phyloP scores from a whole-genome alignment of 108 stramenopile species.

The Nitzschia sp. region DNA sequence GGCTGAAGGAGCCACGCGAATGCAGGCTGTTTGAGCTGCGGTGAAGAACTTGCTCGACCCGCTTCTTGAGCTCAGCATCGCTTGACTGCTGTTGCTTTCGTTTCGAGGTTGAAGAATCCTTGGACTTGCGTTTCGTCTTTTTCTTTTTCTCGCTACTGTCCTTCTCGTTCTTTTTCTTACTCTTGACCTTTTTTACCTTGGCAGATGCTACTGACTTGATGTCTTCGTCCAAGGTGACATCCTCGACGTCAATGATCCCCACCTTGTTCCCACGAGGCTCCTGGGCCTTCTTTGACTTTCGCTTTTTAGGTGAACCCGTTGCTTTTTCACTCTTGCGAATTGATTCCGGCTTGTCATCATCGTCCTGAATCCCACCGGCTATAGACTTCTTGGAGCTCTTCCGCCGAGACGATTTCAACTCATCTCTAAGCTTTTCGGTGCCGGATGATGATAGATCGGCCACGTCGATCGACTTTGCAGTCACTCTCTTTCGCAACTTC shows the following conservation, averaged over 20 bases:
- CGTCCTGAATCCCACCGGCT: no score
- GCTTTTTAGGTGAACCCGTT: neutral
- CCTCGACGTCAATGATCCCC: neutral
- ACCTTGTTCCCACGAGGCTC: neutral
- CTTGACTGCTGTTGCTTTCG: neutral
- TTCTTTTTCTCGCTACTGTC: neutral
- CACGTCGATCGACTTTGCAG: neutral
- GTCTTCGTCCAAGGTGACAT: no score
- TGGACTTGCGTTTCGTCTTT: neutral
- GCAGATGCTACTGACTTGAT: no score
- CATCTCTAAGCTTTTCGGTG: neutral
- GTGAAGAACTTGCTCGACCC: neutral
- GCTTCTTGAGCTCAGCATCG: neutral
- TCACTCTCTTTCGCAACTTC: neutral
- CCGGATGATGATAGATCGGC: neutral
- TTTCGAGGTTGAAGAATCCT: neutral
- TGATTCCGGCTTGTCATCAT: no score
- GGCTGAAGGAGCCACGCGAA: neutral
- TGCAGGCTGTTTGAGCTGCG: neutral
- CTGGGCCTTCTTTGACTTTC: neutral
- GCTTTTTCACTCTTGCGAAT: no score
- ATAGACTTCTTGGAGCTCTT: neutral
- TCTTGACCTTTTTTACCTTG: neutral
- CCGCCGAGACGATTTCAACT: neutral
- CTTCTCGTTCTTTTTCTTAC: neutral